Evolutionary conservation across 1,284 basidiomycete genomes (phyloP).

Genomic region (Ganoderma resinaceum): DNA sequence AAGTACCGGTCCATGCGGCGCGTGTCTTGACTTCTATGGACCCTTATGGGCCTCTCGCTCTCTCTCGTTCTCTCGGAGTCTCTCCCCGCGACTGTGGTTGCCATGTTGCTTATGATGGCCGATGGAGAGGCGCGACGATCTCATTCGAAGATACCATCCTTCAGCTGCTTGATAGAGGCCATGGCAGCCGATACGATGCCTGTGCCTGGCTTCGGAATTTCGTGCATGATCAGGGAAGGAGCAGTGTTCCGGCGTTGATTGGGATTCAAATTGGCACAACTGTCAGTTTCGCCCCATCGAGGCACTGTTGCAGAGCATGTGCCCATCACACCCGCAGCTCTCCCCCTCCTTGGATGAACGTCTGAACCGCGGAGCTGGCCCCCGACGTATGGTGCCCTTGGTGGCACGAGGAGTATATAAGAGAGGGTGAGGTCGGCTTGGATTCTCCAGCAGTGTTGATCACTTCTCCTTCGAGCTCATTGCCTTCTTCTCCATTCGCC

Average conservation of each 20-base stretch:
- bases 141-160: constrained; percentile 7
- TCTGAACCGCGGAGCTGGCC: not conserved
- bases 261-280: not conserved
- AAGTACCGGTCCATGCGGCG: no score
- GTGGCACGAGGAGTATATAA: not conserved
- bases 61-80: constrained; percentile 53
- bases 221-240: not conserved
- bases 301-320: not conserved
- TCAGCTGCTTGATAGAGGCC: constrained; percentile 17
- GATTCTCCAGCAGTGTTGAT: not conserved
- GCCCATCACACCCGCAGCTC: not conserved
- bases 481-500: not conserved
- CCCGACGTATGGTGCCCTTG: not conserved
- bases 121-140: constrained; percentile 16
- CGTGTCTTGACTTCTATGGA: no score
- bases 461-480: not conserved
- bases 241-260: not conserved
- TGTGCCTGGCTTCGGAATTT: not conserved
- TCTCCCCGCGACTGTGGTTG: constrained; percentile 12
- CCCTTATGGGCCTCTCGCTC: no score
- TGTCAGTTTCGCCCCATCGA: not conserved
- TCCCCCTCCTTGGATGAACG: not conserved
- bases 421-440: not conserved
- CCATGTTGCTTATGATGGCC: constrained; percentile 15
- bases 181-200: constrained; percentile 21